These are phyloP conservation scores for Stephanodiscus triporus DNA, from an alignment of 108 stramenopile genomes.

Conservation along the genomic window DNA sequence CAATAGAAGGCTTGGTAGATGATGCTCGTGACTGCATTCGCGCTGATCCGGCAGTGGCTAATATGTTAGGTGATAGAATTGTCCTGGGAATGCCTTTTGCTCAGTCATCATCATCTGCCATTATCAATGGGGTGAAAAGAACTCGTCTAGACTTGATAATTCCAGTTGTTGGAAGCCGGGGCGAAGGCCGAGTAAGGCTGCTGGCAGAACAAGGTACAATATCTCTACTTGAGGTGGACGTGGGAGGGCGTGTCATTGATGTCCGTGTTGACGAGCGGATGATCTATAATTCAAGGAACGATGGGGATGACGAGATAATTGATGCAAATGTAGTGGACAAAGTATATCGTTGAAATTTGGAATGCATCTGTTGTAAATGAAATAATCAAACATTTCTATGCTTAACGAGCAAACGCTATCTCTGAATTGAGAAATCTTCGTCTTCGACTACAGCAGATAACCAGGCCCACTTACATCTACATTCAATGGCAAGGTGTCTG, in stretches of 20 bases:
- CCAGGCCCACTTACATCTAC: constrained; percentile 65
- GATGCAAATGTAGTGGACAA: constrained; percentile 16
- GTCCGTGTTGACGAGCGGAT: not conserved
- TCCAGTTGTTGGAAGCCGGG: constrained; percentile 1
- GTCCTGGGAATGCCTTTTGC: not conserved
- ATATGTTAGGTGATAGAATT: constrained; percentile 4
- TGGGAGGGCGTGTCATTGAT: constrained; percentile 10
- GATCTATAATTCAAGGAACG: not conserved
- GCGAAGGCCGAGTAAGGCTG: constrained; percentile 1
- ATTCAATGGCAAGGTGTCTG: constrained; percentile 62
- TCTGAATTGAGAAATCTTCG: too few relatives aligned
- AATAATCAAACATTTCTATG: not conserved
- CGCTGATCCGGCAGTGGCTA: constrained; percentile 1
- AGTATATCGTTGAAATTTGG: not conserved
- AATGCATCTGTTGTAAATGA: not conserved
- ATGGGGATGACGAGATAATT: not conserved
- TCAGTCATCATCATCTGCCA: constrained; percentile 1
- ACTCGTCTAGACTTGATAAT: not conserved
- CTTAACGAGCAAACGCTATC: not conserved
- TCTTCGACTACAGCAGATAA: constrained; percentile 52
- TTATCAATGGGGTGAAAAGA: constrained; percentile 2
- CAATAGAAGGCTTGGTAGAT: not conserved
- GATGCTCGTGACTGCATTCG: not conserved
- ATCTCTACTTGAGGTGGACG: not conserved
- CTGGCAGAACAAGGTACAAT: constrained; percentile 4